Evolutionary conservation across 1,284 basidiomycete species (phyloP).

Genomic region (Trametes sp.): DNA sequence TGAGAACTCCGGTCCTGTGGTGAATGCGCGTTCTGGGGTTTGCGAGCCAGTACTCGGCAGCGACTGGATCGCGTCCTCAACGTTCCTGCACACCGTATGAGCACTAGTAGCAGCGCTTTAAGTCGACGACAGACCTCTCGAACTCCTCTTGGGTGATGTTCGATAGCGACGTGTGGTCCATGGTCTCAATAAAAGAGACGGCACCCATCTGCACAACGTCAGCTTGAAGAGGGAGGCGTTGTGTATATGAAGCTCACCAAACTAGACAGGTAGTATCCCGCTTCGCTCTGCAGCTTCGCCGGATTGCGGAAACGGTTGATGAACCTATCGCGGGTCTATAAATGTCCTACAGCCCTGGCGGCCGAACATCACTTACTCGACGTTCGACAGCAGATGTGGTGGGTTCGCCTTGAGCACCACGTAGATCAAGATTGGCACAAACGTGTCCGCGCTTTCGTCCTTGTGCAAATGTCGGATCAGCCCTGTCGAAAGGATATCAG

Average conservation of each 20-base stretch:
- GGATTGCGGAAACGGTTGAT: constrained; percentile 96
- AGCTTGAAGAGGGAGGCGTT: too few relatives aligned
- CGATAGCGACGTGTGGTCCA: constrained; percentile 94
- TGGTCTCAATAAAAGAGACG: constrained; percentile 95
- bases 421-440: constrained; percentile 94
- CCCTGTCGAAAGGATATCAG: constrained; percentile 53
- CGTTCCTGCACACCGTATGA: constrained; percentile 56
- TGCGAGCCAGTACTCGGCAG: constrained; percentile 68
- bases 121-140: constrained; percentile 63
- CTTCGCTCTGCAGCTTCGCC: constrained; percentile 90
- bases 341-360: too few relatives aligned
- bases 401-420: constrained; percentile 96
- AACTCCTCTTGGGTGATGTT: constrained; percentile 95
- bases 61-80: constrained; percentile 84
- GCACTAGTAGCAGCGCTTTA: constrained; percentile 1
- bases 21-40: constrained; percentile 50
- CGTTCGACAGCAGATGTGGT: constrained; percentile 91
- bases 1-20: constrained; percentile 35
- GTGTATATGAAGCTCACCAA: constrained; percentile 77
- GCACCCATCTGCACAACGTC: constrained; percentile 75
- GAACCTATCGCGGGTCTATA: constrained; percentile 62
- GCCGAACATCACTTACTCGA: constrained; percentile 69
- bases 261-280: constrained; percentile 97
- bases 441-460: constrained; percentile 89
- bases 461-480: constrained; percentile 87